Evolutionary conservation across 208 protist genomes (phyloP), one percentile per base, ranked within the genome.

Genomic region (Herpetomonas muscarum): DNA sequence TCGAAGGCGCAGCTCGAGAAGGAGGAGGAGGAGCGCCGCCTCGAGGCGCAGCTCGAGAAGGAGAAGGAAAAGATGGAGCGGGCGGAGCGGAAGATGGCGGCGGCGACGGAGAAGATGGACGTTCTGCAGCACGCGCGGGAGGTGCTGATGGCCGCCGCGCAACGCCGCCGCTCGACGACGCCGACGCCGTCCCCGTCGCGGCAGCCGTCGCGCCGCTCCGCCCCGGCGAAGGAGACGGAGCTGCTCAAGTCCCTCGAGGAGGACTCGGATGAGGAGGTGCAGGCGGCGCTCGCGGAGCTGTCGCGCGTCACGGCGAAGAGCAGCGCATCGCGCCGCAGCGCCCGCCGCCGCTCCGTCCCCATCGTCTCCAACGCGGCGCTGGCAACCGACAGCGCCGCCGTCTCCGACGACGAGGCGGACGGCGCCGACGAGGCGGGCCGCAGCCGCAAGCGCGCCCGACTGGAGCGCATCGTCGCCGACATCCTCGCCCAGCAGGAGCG

Each of bases 51-150:
- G 54, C 61, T 61, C 29, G 59, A 70, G 49, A 61, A 67, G 10
- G 72, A 84, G 46, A 55, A 72, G 67, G 67, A 81, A 58, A 70
- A 70, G 49, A 70, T 53, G 19, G 53, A 66, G 30, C 36, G 44
- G 56, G 79, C 64, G n/a, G 78, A 83, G 61, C 64, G 57, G 22
- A 68, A 53, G 24, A 65, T 68, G 5, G 67, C 55, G 19, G 70
- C 83, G 51, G 75, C 76, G 25, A 62, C 66, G 21, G 70, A 78
- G 30, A 76, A 80, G 53, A 70, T 90, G 6, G 76, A 48, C 57
- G 83, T 75, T 9, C 69, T 91, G 13, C 76, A 91, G 57, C 80
- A 81, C 24, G 83, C 81, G 9, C 89, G 87, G 59, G 75, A 93
- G 65, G 76, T 84, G 37, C 67, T 93, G 64, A 58, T 74, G 50